Evolutionary conservation across 1,284 basidiomycete genomes (phyloP), one percentile per base, ranked within the genome.

Genomic region (Ustilago trichophora): DNA sequence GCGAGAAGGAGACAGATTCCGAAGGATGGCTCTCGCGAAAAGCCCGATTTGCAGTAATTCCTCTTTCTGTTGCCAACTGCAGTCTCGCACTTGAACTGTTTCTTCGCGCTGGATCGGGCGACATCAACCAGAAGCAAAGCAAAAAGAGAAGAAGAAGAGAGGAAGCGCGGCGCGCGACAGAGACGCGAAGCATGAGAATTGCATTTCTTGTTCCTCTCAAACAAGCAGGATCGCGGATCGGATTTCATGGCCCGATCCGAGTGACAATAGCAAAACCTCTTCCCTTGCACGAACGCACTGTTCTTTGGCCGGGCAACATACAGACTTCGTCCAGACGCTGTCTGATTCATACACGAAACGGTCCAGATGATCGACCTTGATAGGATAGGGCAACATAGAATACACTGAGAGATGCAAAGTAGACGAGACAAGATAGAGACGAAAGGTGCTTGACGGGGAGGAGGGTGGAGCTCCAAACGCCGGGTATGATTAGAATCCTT

Each of bases 1-100:
- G 33, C 26, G 41, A 43, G 52, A 42, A 47, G 32, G 34, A 53
- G 31, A 34, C 35, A 53, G 36, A 41, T 47, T 47, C 33, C 33
- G n/a, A 36, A 29, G 13, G n/a, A 16, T 43, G 13, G n/a, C 42
- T 29, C 40, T 42, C 24, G 31, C 24, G 40, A 26, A 24, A 16
- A 10, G 3, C 49, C 49, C 49, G 49, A 51, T 51, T 36, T 43
- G 16, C 33, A 51, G 22, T 22, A 35, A 33, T 33, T 27, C 16
- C 27, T 18, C 15, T n/a, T 35, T 24, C 32, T 40, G 11, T 29
- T 13, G 15, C 19, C 18, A 5, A 18, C 43, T 44, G 21, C 22
- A 6, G 15, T 26, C 2, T n/a, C n/a, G n/a, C n/a, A n/a, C n/a
- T n/a, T n/a, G n/a, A n/a, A n/a, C n/a, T n/a, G n/a, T n/a, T n/a